Conservation (phyloP, 2,329 filamentous ascomycete genomes). For the Dactylellina haptotyla region DNA sequence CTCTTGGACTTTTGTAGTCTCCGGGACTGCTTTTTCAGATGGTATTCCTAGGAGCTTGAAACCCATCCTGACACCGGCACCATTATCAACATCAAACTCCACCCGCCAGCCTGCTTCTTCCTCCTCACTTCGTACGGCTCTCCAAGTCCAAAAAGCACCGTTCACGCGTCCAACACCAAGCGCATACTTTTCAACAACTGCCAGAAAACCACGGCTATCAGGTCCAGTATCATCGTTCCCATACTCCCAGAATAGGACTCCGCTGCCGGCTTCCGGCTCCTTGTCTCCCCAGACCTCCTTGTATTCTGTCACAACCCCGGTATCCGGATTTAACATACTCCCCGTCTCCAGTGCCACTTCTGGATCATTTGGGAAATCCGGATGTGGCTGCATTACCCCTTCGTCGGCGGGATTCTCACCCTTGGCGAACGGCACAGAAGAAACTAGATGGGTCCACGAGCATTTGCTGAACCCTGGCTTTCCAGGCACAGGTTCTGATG, state of each 20-base stretch:
- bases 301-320: conserved; percentile 58
- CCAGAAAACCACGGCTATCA: conserved; percentile 50
- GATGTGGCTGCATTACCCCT: conserved; percentile 59
- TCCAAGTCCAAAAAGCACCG: conserved; percentile 41
- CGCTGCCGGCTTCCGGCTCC: conserved; percentile 43
- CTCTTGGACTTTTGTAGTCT: neutral
- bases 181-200: conserved; percentile 12
- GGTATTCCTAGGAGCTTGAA: neutral
- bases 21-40: neutral
- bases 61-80: neutral
- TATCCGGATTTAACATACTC: conserved; percentile 57
- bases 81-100: conserved; percentile 4
- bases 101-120: conserved; percentile 17
- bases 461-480: conserved; percentile 25
- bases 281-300: conserved; percentile 60
- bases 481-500: conserved; percentile 13
- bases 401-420: conserved; percentile 56
- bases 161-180: conserved; percentile 25
- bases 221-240: conserved; percentile 22
- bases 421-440: conserved; percentile 47
- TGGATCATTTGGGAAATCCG: conserved; percentile 37
- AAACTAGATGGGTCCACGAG: conserved; percentile 41
- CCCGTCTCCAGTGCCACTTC: conserved; percentile 59
- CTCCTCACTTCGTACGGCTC: conserved; percentile 10
- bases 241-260: conserved; percentile 44